These are phyloP conservation scores for Neonectria coccinea DNA, from an alignment of 2,329 filamentous ascomycete species.

Conservation along the genomic window DNA sequence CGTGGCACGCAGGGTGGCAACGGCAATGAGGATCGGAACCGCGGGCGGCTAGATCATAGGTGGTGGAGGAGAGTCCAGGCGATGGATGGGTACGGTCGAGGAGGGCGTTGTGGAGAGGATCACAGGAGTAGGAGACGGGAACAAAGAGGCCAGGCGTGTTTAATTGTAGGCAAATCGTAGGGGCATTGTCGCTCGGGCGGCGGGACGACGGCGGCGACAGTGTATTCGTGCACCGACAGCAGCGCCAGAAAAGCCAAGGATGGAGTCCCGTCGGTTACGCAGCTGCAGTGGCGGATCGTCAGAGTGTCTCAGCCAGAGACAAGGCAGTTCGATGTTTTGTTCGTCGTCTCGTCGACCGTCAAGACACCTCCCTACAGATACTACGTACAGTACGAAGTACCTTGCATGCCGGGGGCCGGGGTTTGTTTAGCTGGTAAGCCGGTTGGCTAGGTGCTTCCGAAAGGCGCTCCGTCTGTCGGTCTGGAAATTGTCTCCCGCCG, in stretches of 20 bases:
- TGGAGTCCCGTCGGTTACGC: slow-evolving; percentile 1
- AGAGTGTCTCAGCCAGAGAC: slow-evolving; percentile 25
- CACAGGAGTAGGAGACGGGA: slow-evolving; percentile 33
- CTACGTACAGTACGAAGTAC: not conserved
- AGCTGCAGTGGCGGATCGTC: slow-evolving; percentile 23
- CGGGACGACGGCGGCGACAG: slow-evolving; percentile 20
- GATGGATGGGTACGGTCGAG: slow-evolving; percentile 9
- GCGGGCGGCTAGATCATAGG: slow-evolving; percentile 24
- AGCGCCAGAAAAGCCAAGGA: not conserved
- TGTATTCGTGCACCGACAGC: not conserved
- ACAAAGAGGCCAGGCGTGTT: slow-evolving; percentile 27
- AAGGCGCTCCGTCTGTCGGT: slow-evolving; percentile 40
- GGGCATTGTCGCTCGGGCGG: slow-evolving; percentile 44
- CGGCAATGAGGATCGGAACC: slow-evolving; percentile 19
- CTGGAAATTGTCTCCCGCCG: slow-evolving; percentile 53
- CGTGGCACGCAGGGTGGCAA: slow-evolving; percentile 30
- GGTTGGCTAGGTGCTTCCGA: not conserved
- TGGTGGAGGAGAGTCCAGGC: slow-evolving; percentile 24
- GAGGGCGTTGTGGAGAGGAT: slow-evolving; percentile 28
- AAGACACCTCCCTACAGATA: slow-evolving; percentile 39
- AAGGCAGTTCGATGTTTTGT: slow-evolving; percentile 20
- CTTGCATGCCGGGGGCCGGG: slow-evolving; percentile 31
- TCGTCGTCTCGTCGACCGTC: slow-evolving; percentile 32
- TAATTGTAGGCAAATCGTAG: slow-evolving; percentile 38
- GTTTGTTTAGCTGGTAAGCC: slow-evolving; percentile 17